Evolutionary conservation across 148 eudicot genomes (phyloP), one percentile per base, ranked within the genome.

Genomic region (Polygonum aviculare): DNA sequence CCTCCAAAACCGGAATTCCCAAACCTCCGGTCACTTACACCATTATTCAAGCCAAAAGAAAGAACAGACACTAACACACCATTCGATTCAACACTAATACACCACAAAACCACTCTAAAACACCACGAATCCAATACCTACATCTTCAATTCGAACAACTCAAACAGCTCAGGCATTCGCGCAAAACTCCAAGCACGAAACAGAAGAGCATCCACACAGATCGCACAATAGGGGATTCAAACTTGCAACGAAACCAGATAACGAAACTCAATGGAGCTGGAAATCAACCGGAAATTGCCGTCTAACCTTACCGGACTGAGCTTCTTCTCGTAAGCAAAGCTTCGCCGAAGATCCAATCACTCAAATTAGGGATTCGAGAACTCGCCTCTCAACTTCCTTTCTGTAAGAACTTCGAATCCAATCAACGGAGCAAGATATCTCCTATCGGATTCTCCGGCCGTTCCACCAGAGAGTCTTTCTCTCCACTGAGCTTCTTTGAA

Each of bases 401-500:
- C 2, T 21, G 33, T 57, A 33, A 55, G 62, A 36, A 67, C 6
- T 67, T 36, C 7, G 36, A 14, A 44, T 22, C 36, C 72, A 67
- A 67, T 67, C 44, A 15, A 67, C 69, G 36, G 39, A 33, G 35
- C 18, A 33, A 63, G 69, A 67, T 22, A 36, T 67, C 41, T 35
- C 22, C 31, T 26, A 0, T 26, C 36, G 44, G 71, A 65, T 38
- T 38, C 44, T 67, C 44, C 72, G 72, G 44, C 38, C 21, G 72
- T 19, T 67, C 18, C 36, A 31, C 14, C 12, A 67, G 72, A 67
- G 72, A 44, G 47, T 6, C 2, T 44, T 4, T 39, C 7, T 65
- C 45, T 62, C 39, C 69, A 67, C 72, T 67, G 72, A 67, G 72
- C 72, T 67, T 67, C 11, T 67, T 67, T 67, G 44, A 67, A 67